Base-by-base conservation (phyloP, 106 monocot species). In the Dactylorhiza incarnata region DNA sequence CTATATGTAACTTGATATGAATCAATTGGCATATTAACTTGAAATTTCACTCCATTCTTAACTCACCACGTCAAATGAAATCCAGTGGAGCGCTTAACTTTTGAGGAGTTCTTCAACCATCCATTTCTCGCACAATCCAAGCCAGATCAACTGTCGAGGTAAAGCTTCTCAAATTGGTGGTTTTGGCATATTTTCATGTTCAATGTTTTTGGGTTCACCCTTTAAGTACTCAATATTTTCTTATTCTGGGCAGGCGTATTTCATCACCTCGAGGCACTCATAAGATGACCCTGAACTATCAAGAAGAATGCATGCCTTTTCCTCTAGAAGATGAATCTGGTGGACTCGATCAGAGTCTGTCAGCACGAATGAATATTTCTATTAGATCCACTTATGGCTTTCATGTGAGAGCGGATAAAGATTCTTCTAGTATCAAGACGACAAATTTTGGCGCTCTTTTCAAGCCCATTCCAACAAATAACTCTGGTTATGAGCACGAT, bases 51-150 rank as follows among this genome's bases (percentile, higher is more conserved):
- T 23, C 12, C 50, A 22, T 68, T 9, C 44, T 51, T 23, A 44
- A 75, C 45, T 72, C 48, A 73, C 66, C 16, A 51, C 14, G 9
- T 49, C 50, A 49, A 62, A 77, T 84, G 16, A 65, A 22, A 79
- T 86, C 73, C 86, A 99, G 97, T 99, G 75, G 91, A 99, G 77
- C 81, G 97, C 0, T 73, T 99, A 47, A 89, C 97, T 23, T 88
- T 91, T 81, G 94, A 99, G 56, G 97, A 99, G 80, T 99, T 99
- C 79, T 89, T 99, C 67, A 86, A 88, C 77, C 94, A 99, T 76
- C 91, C 65, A 70, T 99, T 99, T 86, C 87, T 99, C 74, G 75
- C 73, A 23, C 76, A 85, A 69, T 74, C 65, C 12, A 43, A 53
- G 20, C 50, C 52, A 45, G 75, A 88, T 19, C 83, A 83, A 81